These are phyloP conservation scores for Terana coerulea DNA, from an alignment of 768 basidiomycete genomes.

Conservation along the genomic window DNA sequence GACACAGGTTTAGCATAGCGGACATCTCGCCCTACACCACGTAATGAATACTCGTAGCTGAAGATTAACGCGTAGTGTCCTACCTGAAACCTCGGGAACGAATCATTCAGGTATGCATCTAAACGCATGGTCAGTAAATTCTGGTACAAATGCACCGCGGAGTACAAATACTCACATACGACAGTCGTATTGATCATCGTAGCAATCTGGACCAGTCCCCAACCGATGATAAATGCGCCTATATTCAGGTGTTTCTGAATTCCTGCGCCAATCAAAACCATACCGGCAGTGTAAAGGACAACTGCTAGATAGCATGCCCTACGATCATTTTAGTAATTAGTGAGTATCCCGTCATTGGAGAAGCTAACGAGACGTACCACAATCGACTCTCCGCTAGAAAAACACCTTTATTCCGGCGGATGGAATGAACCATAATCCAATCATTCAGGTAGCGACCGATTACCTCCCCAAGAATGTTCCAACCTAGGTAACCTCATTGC, in stretches of 20 bases:
- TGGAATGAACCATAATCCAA: conserved; percentile 39
- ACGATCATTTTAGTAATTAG: background rate
- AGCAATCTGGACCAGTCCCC: conserved; percentile 57
- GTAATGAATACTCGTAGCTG: background rate
- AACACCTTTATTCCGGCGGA: conserved; percentile 46
- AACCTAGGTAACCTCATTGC: conserved; percentile 30
- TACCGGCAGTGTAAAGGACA: conserved; percentile 55
- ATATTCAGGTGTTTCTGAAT: conserved; percentile 49
- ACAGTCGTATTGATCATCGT: conserved; percentile 61
- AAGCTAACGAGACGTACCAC: conserved; percentile 36
- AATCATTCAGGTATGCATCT: conserved; percentile 48
- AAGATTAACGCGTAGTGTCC: background rate
- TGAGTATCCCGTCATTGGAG: background rate
- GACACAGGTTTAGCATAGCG: conserved; percentile 54
- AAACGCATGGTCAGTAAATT: background rate
- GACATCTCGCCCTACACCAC: conserved; percentile 57
- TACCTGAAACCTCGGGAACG: conserved; percentile 42
- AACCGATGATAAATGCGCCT: conserved; percentile 58
- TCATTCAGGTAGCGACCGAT: conserved; percentile 51
- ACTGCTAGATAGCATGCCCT: conserved; percentile 62
- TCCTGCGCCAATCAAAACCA: conserved; percentile 52
- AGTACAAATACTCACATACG: conserved; percentile 50
- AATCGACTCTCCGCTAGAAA: conserved; percentile 55
- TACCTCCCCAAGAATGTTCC: conserved; percentile 47
- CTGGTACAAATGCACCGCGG: background rate